These are phyloP conservation scores for Curvularia eragrostidis DNA, from an alignment of 2,329 filamentous ascomycete species.

Conservation along the genomic window DNA sequence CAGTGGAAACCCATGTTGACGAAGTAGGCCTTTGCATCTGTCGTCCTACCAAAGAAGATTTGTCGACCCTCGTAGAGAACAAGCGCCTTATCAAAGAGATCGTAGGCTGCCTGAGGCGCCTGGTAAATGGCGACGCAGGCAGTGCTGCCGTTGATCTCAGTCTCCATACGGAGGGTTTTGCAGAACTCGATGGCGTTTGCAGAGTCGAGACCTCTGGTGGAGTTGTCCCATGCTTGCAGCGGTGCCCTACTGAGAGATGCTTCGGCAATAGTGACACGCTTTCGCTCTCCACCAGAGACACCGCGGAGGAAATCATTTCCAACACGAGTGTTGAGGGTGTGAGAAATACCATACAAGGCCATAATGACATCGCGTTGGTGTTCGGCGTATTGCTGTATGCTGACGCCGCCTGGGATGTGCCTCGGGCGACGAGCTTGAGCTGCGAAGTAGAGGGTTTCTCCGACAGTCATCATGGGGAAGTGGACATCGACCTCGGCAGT, in stretches of 20 bases:
- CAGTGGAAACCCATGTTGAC: constrained; percentile 74
- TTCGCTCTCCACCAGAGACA: constrained; percentile 77
- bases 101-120: constrained; percentile 71
- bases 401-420: constrained; percentile 65
- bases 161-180: constrained; percentile 71
- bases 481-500: constrained; percentile 84
- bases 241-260: constrained; percentile 70
- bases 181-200: constrained; percentile 79
- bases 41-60: constrained; percentile 72
- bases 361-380: constrained; percentile 64
- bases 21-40: constrained; percentile 72
- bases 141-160: constrained; percentile 70
- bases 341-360: constrained; percentile 75
- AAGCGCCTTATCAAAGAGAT: constrained; percentile 73
- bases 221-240: constrained; percentile 79
- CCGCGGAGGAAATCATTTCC: constrained; percentile 78
- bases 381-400: constrained; percentile 61
- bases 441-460: constrained; percentile 80
- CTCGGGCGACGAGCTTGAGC: constrained; percentile 72
- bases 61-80: constrained; percentile 72
- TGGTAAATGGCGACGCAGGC: constrained; percentile 78
- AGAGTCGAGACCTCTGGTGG: constrained; percentile 74
- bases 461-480: constrained; percentile 78
- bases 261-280: constrained; percentile 83
- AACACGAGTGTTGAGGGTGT: constrained; percentile 74